phyloP scores from a whole-genome alignment of 345 rosid genomes.

The Salix suchowensis region DNA sequence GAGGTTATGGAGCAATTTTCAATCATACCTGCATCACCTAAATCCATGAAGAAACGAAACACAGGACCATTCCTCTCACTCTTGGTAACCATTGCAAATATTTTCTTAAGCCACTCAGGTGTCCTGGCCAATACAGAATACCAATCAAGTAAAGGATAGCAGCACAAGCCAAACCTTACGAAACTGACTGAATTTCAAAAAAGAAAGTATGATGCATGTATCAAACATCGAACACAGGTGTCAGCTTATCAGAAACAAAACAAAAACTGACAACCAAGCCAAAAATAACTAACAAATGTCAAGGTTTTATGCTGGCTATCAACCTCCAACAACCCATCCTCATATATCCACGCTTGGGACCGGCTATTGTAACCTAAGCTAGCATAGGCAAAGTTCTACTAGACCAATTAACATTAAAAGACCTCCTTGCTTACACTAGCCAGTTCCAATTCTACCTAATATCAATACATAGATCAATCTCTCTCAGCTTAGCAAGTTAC shows the following conservation, averaged over 20 bases:
- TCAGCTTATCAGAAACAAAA: not conserved
- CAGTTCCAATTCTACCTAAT: not conserved
- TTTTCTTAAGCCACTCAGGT: constrained; percentile 89
- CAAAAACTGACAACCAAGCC: not conserved
- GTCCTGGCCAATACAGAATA: constrained; percentile 42
- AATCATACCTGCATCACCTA: constrained; percentile 87
- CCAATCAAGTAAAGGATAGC: not conserved
- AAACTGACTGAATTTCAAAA: not conserved
- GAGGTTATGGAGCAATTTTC: not conserved
- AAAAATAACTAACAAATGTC: not conserved
- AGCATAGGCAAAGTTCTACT: not conserved
- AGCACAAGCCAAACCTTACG: not conserved
- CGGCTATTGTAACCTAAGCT: not conserved
- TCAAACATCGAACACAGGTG: not conserved
- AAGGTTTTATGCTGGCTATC: not conserved
- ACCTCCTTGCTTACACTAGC: not conserved
- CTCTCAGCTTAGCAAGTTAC: not conserved
- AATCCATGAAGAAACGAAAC: constrained; percentile 88
- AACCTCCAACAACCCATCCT: not conserved
- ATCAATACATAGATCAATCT: not conserved
- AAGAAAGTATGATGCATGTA: not conserved
- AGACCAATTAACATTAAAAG: not conserved
- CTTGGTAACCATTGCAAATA: constrained; percentile 69
- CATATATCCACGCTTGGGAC: not conserved
- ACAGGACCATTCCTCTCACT: constrained; percentile 87